A percentile compares a stretch with the other conserved stretches of the same genome.
Conservation (phyloP, 2,329 filamentous ascomycete genomes). For the Aspergillus sp. region DNA sequence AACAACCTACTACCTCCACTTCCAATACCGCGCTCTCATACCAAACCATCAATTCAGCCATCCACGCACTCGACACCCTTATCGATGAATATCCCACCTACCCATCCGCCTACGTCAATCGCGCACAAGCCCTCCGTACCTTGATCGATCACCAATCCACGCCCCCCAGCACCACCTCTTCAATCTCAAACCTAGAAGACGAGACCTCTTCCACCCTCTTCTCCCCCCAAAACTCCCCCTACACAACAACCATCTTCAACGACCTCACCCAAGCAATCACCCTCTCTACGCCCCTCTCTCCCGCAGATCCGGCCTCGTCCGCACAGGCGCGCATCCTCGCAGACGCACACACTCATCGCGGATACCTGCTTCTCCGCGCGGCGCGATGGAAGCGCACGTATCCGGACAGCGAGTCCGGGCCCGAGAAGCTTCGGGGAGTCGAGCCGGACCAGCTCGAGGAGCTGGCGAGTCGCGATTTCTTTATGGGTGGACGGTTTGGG, state of each 20-base stretch:
- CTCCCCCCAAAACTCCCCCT: constrained; percentile 14
- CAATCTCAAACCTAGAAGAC: background rate
- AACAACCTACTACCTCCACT: constrained; percentile 8
- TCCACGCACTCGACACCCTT: constrained; percentile 43
- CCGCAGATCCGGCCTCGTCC: constrained; percentile 44
- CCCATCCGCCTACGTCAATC: constrained; percentile 56
- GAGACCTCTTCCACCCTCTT: constrained; percentile 20
- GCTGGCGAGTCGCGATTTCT: constrained; percentile 56
- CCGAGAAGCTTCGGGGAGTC: constrained; percentile 33
- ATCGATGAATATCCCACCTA: constrained; percentile 48
- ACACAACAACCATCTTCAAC: constrained; percentile 29
- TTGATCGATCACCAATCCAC: constrained; percentile 25
- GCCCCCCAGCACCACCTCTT: background rate
- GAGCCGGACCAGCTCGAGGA: constrained; percentile 51
- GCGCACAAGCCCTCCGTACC: constrained; percentile 51
- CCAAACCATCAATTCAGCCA: constrained; percentile 30
- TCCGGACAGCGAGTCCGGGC: constrained; percentile 11
- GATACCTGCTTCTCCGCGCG: constrained; percentile 43
- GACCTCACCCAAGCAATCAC: constrained; percentile 48
- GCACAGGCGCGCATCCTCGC: constrained; percentile 52
- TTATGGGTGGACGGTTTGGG: constrained; percentile 54
- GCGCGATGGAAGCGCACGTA: constrained; percentile 25
- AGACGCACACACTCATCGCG: constrained; percentile 57
- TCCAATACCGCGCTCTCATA: constrained; percentile 12
- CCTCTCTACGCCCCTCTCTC: constrained; percentile 41